Evolutionary conservation across 2,329 filamentous ascomycete species (phyloP), one percentile per base, ranked within the genome.

Genomic region (Celoporthe dispersa): DNA sequence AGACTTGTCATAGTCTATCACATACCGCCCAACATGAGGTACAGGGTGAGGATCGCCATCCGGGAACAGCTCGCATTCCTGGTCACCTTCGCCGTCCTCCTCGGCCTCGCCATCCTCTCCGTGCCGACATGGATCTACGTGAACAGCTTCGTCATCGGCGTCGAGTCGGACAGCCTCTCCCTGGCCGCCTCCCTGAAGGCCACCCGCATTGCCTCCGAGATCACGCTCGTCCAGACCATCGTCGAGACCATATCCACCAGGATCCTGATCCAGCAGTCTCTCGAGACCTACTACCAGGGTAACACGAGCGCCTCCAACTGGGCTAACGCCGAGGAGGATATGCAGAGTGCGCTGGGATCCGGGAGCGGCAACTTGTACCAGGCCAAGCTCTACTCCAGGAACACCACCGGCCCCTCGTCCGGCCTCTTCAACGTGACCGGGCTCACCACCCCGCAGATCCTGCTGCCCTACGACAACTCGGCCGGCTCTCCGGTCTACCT

Each of bases 111-210:
- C 68, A 89, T 97, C 72, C 87, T 97, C 72, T 90, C 93, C 22
- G 87, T 97, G 73, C 93, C 94, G 75, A 92, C 91, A 78, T 88
- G 86, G 86, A 79, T 88, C 69, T 88, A 84, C 73, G 86, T 88
- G 75, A 84, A 88, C 75, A 78, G 80, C 71, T 88, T 87, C 75
- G 86, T 88, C 72, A 73, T 82, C 73, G 77, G 80, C 66, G 83
- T 89, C 74, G 83, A 86, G 77, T 81, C 87, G 16, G 85, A 87
- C 66, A 87, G 90, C 66, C 87, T 98, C 63, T 84, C 90, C 35
- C 85, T 97, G 72, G 93, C 93, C 1, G 94, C 94, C 8, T 94
- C 92, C 2, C 89, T 97, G 77, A 97, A 97, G 80, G 91, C 94
- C 28, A 90, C 92, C 39, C 91, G 95, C 77, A 86, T 98, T 73